Percentiles rank a stretch among this genome's conserved stretches.
Conservation (phyloP, 345 rosid genomes). For the Erucastrum elatum region DNA sequence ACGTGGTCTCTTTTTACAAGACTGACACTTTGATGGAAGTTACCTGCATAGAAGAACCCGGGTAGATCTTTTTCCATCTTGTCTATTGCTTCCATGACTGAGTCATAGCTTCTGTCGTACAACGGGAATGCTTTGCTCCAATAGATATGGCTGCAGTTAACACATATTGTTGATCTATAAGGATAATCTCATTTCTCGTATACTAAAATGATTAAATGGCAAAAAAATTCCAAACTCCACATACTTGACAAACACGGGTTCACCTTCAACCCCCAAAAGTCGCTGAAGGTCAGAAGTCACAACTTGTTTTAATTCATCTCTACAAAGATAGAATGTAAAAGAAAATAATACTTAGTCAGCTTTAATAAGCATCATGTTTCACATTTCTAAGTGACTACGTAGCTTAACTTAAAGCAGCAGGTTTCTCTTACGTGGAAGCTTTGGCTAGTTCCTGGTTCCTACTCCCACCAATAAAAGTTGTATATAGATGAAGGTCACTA, state of each 20-base stretch:
- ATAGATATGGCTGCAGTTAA: slow-evolving; percentile 68
- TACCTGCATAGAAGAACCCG: slow-evolving; percentile 95
- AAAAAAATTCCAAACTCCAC: slow-evolving; percentile 5
- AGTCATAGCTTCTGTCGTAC: slow-evolving; percentile 67
- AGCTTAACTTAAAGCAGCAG: background rate
- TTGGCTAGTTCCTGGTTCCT: slow-evolving; percentile 85
- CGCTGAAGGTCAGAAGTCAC: slow-evolving; percentile 83
- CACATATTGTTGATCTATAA: slow-evolving; percentile 6
- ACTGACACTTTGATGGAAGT: slow-evolving; percentile 20
- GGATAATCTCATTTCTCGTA: background rate
- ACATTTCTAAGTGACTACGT: too few relatives aligned
- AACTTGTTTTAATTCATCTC: slow-evolving; percentile 73
- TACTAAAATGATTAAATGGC: background rate
- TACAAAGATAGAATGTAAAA: slow-evolving; percentile 2
- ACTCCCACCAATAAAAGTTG: slow-evolving; percentile 93
- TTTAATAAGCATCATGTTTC: too few relatives aligned
- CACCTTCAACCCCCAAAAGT: slow-evolving; percentile 87
- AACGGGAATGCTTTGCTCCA: slow-evolving; percentile 93
- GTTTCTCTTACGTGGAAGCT: slow-evolving; percentile 64
- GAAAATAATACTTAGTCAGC: background rate
- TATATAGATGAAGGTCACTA: slow-evolving; percentile 64
- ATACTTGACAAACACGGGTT: slow-evolving; percentile 82
- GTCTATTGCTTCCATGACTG: slow-evolving; percentile 64
- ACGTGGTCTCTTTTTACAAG: slow-evolving; percentile 5
- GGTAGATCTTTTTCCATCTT: slow-evolving; percentile 86